Conservation (phyloP, 768 basidiomycete species). For the Saitozyma sp. region DNA sequence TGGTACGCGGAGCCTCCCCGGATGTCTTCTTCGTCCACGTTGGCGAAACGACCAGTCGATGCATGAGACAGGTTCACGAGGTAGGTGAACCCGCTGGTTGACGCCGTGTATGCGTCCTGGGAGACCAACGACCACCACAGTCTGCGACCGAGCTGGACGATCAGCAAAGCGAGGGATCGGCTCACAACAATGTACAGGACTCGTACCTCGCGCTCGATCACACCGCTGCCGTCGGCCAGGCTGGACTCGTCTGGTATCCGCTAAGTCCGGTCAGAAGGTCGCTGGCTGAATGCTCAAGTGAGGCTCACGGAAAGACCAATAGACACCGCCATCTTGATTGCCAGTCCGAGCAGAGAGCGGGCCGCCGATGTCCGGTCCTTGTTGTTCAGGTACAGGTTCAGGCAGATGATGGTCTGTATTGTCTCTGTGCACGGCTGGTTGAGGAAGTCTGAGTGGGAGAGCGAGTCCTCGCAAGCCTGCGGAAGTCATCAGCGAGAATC, state of each 20-base stretch:
- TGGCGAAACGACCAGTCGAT: slow-evolving; percentile 15
- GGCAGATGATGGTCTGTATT: slow-evolving; percentile 22
- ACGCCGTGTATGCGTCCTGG: slow-evolving; percentile 24
- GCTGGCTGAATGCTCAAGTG: background rate
- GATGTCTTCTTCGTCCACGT: slow-evolving; percentile 23
- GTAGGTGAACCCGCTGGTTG: slow-evolving; percentile 21
- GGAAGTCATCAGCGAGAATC: slow-evolving; percentile 1
- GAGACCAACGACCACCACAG: slow-evolving; percentile 22
- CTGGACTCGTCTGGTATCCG: slow-evolving; percentile 10
- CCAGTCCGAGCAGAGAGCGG: slow-evolving; percentile 12
- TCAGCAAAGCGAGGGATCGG: too few species aligned
- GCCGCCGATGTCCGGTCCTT: slow-evolving; percentile 16
- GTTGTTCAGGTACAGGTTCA: slow-evolving; percentile 27
- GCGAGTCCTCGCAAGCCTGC: slow-evolving; percentile 19
- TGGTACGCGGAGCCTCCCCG: slow-evolving; percentile 2
- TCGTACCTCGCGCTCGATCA: slow-evolving; percentile 13
- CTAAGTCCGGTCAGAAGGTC: too few species aligned
- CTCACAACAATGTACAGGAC: too few species aligned
- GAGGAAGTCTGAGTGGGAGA: slow-evolving; percentile 18
- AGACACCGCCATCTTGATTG: slow-evolving; percentile 19
- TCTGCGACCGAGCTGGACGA: background rate
- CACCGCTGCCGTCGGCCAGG: background rate
- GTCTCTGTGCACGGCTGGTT: slow-evolving; percentile 17
- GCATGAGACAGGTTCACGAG: slow-evolving; percentile 20
- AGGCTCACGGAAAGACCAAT: slow-evolving; percentile 15